Percentiles rank a stretch among this genome's conserved stretches.
Evolutionary conservation across 179 eudicot genomes (phyloP).

Genomic region (Spergularia azorica): DNA sequence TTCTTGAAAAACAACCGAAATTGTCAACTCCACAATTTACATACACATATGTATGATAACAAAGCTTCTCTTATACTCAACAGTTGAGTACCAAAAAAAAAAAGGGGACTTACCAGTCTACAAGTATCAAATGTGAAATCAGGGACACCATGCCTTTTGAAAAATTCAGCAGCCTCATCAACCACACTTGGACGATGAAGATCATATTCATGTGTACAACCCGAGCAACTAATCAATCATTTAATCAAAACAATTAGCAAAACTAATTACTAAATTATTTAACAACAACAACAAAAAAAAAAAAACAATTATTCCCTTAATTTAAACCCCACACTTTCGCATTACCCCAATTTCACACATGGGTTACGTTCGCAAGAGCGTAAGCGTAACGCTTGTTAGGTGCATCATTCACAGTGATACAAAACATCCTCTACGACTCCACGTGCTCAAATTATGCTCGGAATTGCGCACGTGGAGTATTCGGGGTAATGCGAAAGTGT

Average conservation of each 20-base stretch:
- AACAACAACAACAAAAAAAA: neutral
- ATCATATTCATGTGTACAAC: constrained; percentile 78
- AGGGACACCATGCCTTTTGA: constrained; percentile 56
- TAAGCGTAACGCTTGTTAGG: too few species aligned
- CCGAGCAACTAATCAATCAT: constrained; percentile 64
- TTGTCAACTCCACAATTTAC: neutral
- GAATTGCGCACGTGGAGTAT: neutral
- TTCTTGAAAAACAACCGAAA: neutral
- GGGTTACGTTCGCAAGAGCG: too few species aligned
- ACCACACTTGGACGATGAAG: constrained; percentile 77
- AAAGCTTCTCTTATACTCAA: too few species aligned
- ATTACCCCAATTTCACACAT: neutral
- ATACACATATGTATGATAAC: too few species aligned
- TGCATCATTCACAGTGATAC: too few species aligned
- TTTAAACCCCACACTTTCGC: neutral
- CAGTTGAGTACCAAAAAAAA: neutral
- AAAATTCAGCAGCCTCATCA: constrained; percentile 69
- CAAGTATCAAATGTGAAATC: constrained; percentile 76
- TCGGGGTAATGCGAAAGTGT: neutral
- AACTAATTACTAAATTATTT: neutral
- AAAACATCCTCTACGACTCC: neutral
- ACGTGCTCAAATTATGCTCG: neutral
- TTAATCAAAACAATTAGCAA: constrained; percentile 11
- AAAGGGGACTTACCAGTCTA: constrained; percentile 50
- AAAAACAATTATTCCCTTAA: neutral